These are phyloP conservation scores for Yarrowia bubula DNA, from an alignment of 805 yeast species.

Conservation along the genomic window DNA sequence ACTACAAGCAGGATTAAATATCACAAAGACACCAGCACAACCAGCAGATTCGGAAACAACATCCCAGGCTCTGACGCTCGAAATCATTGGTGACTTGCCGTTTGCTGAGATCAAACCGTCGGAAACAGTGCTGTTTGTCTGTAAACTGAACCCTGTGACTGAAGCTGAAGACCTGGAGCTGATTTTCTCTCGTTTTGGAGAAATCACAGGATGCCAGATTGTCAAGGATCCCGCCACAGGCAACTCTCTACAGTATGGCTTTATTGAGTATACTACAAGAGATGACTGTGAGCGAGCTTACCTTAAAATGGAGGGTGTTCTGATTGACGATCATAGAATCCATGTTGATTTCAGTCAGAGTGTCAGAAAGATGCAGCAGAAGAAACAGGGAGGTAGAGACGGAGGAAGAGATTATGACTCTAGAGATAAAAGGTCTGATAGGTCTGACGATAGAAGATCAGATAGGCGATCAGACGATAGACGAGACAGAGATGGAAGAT, in stretches of 20 bases:
- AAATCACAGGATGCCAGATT: conserved; percentile 51
- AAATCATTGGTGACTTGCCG: conserved; percentile 63
- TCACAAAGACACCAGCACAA: neutral
- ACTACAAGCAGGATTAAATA: conserved; percentile 5
- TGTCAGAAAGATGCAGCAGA: conserved; percentile 32
- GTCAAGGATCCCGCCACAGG: conserved; percentile 50
- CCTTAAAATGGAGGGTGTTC: conserved; percentile 56
- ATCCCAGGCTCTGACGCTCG: conserved; percentile 59
- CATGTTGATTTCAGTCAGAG: conserved; percentile 70
- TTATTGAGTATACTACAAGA: conserved; percentile 53
- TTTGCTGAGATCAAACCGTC: conserved; percentile 57
- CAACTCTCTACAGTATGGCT: conserved; percentile 58
- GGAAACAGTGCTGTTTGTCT: conserved; percentile 60
- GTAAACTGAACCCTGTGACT: conserved; percentile 63
- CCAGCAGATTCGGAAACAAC: conserved; percentile 28
- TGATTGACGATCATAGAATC: conserved; percentile 62
- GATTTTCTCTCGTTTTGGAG: conserved; percentile 63
- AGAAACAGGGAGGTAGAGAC: neutral
- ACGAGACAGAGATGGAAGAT: neutral
- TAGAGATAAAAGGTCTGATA: neutral
- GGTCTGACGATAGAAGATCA: neutral
- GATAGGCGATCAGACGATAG: conserved; percentile 15
- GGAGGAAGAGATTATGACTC: neutral
- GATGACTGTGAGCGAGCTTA: conserved; percentile 62
- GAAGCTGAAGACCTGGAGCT: conserved; percentile 53